Evolutionary conservation across 495 filamentous ascomycete genomes (phyloP).

Genomic region (Penicillium simplicissimum): DNA sequence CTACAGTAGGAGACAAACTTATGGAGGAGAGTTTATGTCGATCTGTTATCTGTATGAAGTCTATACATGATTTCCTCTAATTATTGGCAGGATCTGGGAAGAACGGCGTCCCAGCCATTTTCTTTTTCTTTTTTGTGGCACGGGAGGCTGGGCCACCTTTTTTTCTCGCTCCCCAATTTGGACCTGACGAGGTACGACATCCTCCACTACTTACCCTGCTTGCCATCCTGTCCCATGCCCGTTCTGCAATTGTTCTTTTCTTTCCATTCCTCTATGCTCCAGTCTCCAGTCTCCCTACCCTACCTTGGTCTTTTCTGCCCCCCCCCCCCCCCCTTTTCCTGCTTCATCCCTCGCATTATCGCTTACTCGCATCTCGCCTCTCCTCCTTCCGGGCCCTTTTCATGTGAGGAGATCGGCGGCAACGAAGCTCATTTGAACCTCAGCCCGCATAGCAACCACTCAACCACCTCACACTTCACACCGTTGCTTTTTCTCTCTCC

Average conservation of each 20-base stretch:
- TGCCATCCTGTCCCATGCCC: neutral
- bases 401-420: conserved; percentile 32
- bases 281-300: conserved; percentile 6
- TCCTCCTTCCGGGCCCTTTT: conserved; percentile 14
- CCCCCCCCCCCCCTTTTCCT: neutral
- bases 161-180: neutral
- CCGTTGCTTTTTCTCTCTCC: conserved; percentile 21
- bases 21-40: neutral
- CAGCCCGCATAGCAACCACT: conserved; percentile 22
- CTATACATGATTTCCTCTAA: neutral
- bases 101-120: conserved; percentile 12
- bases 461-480: conserved; percentile 5
- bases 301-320: neutral
- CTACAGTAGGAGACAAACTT: neutral
- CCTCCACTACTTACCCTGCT: neutral
- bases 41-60: neutral
- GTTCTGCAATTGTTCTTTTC: conserved; percentile 12
- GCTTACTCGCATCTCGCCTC: conserved; percentile 6
- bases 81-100: conserved; percentile 1
- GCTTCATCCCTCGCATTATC: conserved; percentile 15
- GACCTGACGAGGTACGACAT: neutral
- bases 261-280: conserved; percentile 7
- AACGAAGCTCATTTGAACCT: conserved; percentile 14
- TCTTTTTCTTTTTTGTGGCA: neutral
- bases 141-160: conserved; percentile 11